A percentile compares a stretch with the other conserved stretches of the same genome.
These are phyloP conservation scores for Paramecium sexaurelia DNA, from an alignment of 73 alveolate species.

Conservation along the genomic window DNA sequence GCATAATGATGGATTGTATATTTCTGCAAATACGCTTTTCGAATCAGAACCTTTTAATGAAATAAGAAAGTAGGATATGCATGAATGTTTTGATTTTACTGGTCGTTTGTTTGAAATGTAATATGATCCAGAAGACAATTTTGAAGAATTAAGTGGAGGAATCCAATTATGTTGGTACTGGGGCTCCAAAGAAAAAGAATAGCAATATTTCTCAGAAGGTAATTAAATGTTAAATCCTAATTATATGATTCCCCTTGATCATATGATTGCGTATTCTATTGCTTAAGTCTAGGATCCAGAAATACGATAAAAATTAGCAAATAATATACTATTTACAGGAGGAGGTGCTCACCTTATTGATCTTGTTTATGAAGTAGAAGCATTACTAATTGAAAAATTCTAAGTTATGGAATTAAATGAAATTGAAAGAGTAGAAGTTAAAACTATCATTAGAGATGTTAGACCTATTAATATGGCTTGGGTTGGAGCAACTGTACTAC, in stretches of 20 bases:
- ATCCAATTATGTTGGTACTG: conserved; percentile 38
- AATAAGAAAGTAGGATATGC: conserved; percentile 25
- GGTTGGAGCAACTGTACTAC: conserved; percentile 70
- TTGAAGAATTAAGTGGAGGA: conserved; percentile 66
- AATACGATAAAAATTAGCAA: conserved; percentile 62
- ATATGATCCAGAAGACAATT: conserved; percentile 69
- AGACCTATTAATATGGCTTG: conserved; percentile 60
- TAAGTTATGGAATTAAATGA: conserved; percentile 30
- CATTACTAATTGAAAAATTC: conserved; percentile 42
- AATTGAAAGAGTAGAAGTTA: conserved; percentile 69
- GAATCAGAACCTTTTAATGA: conserved; percentile 59
- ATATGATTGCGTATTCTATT: conserved; percentile 60
- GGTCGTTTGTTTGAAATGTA: conserved; percentile 47
- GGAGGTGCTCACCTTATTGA: conserved; percentile 61
- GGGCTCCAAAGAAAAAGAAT: conserved; percentile 50
- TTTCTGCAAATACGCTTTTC: conserved; percentile 38
- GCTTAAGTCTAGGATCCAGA: conserved; percentile 66
- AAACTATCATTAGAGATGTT: conserved; percentile 52
- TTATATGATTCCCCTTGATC: conserved; percentile 57
- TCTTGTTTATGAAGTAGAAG: conserved; percentile 64
- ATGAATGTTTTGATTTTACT: conserved; percentile 63
- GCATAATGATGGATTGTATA: conserved; percentile 63
- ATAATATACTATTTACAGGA: conserved; percentile 60
- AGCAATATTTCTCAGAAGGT: neutral
- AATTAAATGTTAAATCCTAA: conserved; percentile 53